These are phyloP conservation scores for Porphyrellus cyaneotinctus DNA, from an alignment of 768 basidiomycete species.

Conservation along the genomic window DNA sequence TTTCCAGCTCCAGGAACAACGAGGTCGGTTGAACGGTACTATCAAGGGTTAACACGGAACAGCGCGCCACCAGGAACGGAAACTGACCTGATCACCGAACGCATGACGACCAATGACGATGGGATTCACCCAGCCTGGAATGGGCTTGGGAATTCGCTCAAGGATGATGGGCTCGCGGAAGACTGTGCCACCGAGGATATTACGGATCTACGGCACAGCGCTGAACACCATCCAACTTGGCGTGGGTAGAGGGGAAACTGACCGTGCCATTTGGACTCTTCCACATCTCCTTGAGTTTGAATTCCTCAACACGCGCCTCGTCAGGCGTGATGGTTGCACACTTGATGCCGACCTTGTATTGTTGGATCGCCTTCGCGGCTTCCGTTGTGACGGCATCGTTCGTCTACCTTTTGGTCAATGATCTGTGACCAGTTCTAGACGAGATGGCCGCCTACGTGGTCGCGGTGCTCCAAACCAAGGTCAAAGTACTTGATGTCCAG, in stretches of 20 bases:
- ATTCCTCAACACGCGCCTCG: constrained; percentile 93
- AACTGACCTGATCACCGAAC: constrained; percentile 84
- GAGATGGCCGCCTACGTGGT: constrained; percentile 51
- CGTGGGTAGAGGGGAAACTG: constrained; percentile 26
- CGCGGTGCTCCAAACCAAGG: constrained; percentile 91
- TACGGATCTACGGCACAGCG: constrained; percentile 66
- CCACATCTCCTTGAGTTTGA: constrained; percentile 99
- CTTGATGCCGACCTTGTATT: constrained; percentile 97
- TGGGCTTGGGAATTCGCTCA: constrained; percentile 81
- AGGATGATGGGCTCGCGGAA: constrained; percentile 99
- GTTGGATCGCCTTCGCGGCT: constrained; percentile 88
- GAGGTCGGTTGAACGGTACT: constrained; percentile 94
- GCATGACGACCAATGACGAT: constrained; percentile 97
- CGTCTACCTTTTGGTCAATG: constrained; percentile 50
- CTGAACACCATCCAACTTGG: background rate
- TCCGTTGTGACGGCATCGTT: constrained; percentile 92
- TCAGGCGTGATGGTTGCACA: constrained; percentile 99
- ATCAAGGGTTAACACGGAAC: constrained; percentile 8
- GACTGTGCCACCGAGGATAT: constrained; percentile 96
- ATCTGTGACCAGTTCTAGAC: background rate
- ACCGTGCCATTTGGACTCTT: constrained; percentile 94
- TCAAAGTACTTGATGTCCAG: constrained; percentile 98
- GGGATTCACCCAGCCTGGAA: constrained; percentile 96
- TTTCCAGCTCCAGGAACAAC: constrained; percentile 90
- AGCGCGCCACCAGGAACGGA: constrained; percentile 7